Conservation (phyloP, 139 green algal genomes). For the Chlorella sp. region DNA sequence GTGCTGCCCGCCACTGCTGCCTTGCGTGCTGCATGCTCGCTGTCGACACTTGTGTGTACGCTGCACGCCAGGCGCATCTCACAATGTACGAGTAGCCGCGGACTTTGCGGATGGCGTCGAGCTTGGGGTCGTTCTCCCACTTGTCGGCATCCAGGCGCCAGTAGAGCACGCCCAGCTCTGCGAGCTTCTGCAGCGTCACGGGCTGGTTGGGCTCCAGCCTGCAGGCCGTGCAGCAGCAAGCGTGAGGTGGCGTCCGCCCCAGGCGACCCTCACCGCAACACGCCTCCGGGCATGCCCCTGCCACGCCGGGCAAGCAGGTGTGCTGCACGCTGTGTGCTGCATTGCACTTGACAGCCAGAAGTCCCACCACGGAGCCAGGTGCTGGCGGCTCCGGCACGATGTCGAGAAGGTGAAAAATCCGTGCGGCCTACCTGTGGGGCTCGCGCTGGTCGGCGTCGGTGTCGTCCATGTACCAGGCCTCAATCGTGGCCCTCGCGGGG, state of each 20-base stretch:
- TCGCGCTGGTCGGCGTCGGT: slow-evolving; percentile 60
- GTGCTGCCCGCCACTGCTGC: no score
- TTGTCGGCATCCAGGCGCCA: slow-evolving; percentile 73
- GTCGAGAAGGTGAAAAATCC: background rate
- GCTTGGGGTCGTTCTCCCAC: slow-evolving; percentile 55
- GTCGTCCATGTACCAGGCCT: slow-evolving; percentile 87
- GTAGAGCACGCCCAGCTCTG: slow-evolving; percentile 69
- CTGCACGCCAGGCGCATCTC: no score
- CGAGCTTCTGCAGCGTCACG: slow-evolving; percentile 43
- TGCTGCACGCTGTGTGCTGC: background rate
- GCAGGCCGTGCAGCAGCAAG: no score
- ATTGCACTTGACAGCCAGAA: no score
- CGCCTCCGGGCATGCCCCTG: no score
- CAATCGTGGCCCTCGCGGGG: background rate
- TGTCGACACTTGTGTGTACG: no score
- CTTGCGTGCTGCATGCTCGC: no score
- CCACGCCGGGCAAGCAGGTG: background rate
- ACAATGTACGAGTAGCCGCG: slow-evolving; percentile 51
- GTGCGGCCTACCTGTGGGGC: slow-evolving; percentile 53
- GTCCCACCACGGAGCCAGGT: no score
- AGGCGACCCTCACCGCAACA: no score
- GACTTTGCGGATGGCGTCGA: slow-evolving; percentile 71
- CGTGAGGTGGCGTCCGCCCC: no score
- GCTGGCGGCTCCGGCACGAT: no score
- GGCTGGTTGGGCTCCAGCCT: slow-evolving; percentile 64